phyloP scores from a whole-genome alignment of 169 alveolate genomes.

The Condylostoma magnum region DNA sequence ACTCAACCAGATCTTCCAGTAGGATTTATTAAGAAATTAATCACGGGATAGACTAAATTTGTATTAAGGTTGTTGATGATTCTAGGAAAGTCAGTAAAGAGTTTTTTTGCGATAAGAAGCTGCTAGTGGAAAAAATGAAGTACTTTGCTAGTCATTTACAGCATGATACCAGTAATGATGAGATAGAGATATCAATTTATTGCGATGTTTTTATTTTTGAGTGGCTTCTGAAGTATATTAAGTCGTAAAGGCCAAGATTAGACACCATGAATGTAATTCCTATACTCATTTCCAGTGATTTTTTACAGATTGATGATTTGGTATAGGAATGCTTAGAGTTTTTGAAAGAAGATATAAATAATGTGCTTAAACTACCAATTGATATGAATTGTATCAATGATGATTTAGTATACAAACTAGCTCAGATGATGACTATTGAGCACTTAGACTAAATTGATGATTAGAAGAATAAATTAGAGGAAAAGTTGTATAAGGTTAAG shows the following conservation, averaged over 20 bases:
- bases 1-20: too few species aligned
- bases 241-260: slow-evolving; percentile 35
- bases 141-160: slow-evolving; percentile 51
- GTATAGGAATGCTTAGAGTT: slow-evolving; percentile 50
- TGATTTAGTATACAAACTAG: slow-evolving; percentile 25
- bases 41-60: too few species aligned
- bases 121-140: slow-evolving; percentile 45
- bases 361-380: slow-evolving; percentile 49
- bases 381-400: slow-evolving; percentile 56
- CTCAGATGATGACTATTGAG: slow-evolving; percentile 28
- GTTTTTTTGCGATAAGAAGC: slow-evolving; percentile 47
- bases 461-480: too few species aligned
- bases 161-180: slow-evolving; percentile 45
- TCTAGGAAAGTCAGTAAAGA: slow-evolving; percentile 41
- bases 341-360: slow-evolving; percentile 32
- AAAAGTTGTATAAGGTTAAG: too few species aligned
- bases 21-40: too few species aligned
- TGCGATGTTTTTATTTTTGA: slow-evolving; percentile 60
- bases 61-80: slow-evolving; percentile 63
- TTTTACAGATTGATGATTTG: slow-evolving; percentile 39
- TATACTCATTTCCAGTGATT: slow-evolving; percentile 49
- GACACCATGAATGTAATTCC: slow-evolving; percentile 48
- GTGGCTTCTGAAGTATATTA: slow-evolving; percentile 56
- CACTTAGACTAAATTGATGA: too few species aligned
- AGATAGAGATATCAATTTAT: slow-evolving; percentile 53